These are phyloP conservation scores for Chamaecyparis obtusa DNA, from an alignment of 75 land plant genomes.

Conservation along the genomic window DNA sequence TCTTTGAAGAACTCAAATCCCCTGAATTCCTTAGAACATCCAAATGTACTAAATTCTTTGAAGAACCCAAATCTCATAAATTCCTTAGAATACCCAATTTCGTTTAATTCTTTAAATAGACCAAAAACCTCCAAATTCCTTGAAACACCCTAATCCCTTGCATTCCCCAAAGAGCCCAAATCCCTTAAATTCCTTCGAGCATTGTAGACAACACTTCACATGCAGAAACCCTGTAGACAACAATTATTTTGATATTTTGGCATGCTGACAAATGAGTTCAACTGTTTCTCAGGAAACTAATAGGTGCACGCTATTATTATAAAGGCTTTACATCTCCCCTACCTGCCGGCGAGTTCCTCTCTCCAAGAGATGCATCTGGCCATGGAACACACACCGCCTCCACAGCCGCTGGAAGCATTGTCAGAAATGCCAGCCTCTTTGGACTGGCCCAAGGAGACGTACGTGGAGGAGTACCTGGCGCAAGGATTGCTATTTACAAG, in stretches of 20 bases:
- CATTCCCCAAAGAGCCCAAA: no score
- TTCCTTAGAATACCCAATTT: no score
- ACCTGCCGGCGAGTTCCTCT: constrained; percentile 15
- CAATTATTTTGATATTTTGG: no score
- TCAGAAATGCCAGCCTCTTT: constrained; percentile 43
- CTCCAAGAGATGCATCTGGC: constrained; percentile 46
- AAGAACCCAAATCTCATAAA: no score
- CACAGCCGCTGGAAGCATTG: constrained; percentile 50
- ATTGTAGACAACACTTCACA: no score
- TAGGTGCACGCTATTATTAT: constrained; percentile 62
- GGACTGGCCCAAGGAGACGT: constrained; percentile 62
- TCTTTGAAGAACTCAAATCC: no score
- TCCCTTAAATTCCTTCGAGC: no score
- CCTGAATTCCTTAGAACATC: no score
- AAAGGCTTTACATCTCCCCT: constrained; percentile 14
- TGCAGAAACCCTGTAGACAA: not conserved
- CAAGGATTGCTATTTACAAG: constrained; percentile 61
- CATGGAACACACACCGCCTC: constrained; percentile 50
- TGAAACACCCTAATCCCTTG: no score
- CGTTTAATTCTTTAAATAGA: no score
- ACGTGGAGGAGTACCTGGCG: constrained; percentile 47
- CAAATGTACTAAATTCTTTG: no score
- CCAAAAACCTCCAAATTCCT: no score
- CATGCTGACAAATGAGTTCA: not conserved
- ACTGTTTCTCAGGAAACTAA: constrained; percentile 45